These are phyloP conservation scores for Arachnopeziza araneosa DNA, from an alignment of 2,329 filamentous ascomycete genomes.

Conservation along the genomic window DNA sequence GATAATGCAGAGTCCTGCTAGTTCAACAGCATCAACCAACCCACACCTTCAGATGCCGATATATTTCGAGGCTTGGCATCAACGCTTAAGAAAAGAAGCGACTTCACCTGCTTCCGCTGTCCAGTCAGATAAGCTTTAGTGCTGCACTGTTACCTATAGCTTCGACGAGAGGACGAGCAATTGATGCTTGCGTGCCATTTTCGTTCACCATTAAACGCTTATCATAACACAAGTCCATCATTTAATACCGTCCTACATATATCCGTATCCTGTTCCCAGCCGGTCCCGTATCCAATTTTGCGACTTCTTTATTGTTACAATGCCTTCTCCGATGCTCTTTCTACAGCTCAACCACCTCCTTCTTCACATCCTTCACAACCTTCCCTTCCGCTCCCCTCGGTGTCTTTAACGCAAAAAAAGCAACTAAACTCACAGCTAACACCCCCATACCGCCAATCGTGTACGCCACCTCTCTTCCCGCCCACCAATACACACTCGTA, in stretches of 20 bases:
- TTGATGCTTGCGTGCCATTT: no score
- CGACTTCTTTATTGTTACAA: background rate
- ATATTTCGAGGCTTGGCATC: no score
- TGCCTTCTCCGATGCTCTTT: background rate
- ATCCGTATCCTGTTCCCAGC: background rate
- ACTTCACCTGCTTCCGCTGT: no score
- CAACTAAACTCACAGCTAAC: constrained; percentile 63
- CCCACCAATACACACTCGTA: constrained; percentile 98
- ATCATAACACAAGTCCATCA: background rate
- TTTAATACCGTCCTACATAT: background rate
- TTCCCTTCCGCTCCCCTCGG: background rate
- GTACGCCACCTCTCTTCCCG: constrained; percentile 82
- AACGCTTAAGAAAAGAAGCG: no score
- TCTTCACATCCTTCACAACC: background rate
- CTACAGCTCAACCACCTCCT: background rate
- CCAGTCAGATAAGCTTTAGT: no score
- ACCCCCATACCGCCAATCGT: constrained; percentile 75
- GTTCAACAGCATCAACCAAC: no score
- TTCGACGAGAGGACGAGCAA: no score
- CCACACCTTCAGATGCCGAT: no score
- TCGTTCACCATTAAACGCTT: no score
- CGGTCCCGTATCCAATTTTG: background rate
- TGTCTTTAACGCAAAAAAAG: constrained; percentile 51
- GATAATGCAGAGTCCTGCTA: no score
- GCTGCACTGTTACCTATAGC: no score